These are phyloP conservation scores for Fusarium sp. DNA, from an alignment of 2,329 filamentous ascomycete species.

Conservation along the genomic window DNA sequence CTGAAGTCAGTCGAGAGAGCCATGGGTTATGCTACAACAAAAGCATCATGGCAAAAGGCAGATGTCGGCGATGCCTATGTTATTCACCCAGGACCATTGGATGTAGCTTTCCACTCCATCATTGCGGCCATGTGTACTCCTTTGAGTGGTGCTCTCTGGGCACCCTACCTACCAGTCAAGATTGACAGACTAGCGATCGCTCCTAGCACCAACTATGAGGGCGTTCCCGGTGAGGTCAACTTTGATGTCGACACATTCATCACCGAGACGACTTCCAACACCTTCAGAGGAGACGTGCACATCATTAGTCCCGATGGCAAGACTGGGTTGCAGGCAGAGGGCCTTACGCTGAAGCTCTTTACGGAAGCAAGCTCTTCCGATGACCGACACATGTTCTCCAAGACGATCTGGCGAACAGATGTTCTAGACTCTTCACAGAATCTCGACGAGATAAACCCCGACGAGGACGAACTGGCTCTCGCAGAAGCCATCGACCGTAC, in stretches of 20 bases:
- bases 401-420: neutral
- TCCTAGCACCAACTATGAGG: neutral
- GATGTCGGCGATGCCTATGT: neutral
- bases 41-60: neutral
- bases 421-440: neutral
- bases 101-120: constrained; percentile 3
- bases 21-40: constrained; percentile 11
- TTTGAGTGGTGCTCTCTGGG: constrained; percentile 5
- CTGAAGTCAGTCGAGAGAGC: constrained; percentile 1
- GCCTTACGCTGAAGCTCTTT: constrained; percentile 2
- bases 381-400: constrained; percentile 8
- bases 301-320: neutral
- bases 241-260: constrained; percentile 9
- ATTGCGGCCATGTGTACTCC: constrained; percentile 3
- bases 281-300: constrained; percentile 4
- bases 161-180: constrained; percentile 2
- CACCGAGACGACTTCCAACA: neutral
- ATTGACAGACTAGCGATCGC: constrained; percentile 6
- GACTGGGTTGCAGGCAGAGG: neutral
- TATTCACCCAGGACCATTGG: constrained; percentile 5
- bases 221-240: neutral
- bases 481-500: constrained; percentile 8
- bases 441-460: neutral
- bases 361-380: neutral
- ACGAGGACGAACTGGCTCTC: constrained; percentile 1